A percentile compares a stretch with the other conserved stretches of the same genome.
phyloP scores from a whole-genome alignment of 139 green algal genomes.

The Chlamydomonas incerta region DNA sequence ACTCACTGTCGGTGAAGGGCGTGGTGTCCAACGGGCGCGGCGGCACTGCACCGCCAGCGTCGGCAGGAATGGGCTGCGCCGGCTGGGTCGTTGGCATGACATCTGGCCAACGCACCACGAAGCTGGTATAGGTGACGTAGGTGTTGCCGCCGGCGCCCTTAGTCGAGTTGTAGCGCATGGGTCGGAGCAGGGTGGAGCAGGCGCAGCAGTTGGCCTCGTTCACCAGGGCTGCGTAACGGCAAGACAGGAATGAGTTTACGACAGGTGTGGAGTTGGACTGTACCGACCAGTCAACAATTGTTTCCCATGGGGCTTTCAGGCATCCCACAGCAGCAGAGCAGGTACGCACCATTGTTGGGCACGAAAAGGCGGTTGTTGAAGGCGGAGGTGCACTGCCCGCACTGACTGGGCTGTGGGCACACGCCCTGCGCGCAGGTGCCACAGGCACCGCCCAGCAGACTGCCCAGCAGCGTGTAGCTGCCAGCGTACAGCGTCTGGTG shows the following conservation, averaged over 20 bases:
- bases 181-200: neutral
- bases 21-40: too few species aligned
- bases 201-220: neutral
- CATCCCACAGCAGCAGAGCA: neutral
- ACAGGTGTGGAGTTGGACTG: too few species aligned
- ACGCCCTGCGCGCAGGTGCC: neutral
- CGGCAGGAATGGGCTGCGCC: too few species aligned
- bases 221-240: neutral
- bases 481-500: neutral
- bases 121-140: too few species aligned
- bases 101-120: too few species aligned
- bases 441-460: neutral
- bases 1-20: too few species aligned
- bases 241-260: too few species aligned
- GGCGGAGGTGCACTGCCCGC: neutral
- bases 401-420: neutral
- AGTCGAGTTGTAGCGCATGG: neutral
- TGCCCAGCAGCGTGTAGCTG: neutral
- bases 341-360: neutral
- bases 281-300: too few species aligned
- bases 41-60: too few species aligned
- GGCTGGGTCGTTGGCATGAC: too few species aligned
- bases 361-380: neutral
- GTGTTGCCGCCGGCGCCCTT: neutral
- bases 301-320: too few species aligned